Evolutionary conservation across 108 stramenopile genomes (phyloP), one percentile per base, ranked within the genome.

Genomic region (Bacterosira constricta): DNA sequence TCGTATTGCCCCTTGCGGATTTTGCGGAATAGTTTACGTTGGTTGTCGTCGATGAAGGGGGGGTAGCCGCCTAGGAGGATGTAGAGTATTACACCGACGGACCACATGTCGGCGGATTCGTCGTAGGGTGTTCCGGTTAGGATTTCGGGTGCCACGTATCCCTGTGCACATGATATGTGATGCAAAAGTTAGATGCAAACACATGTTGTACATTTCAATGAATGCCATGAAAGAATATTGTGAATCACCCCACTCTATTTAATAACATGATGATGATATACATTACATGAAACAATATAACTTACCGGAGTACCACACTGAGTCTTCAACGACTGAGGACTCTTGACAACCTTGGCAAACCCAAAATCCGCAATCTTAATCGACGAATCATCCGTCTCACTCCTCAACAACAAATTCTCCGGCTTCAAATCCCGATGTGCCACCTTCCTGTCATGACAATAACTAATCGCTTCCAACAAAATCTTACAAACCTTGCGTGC

Each of bases 321-420:
- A 4, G 94, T 96, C 25, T 76, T 82, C 34, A 97, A 81, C 21
- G 77, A 90, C 38, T 83, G 77, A 42, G 80, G 76, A 26, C 80
- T 74, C 47, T 80, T 71, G 0, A 92, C 83, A 58, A 86, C 81
- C 75, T 97, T 93, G 17, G 98, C 97, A 66, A 98, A 97, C 25
- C 99, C 99, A 83, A 99, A 99, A 80, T 99, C 99, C 7, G 96
- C 96, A 71, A 99, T 88, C 81, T 99, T 99, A 53, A 99, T 89
- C 1, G 77, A 52, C 12, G 91, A 88, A 67, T 99, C 97, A 55
- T 98, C 94, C 26, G 82, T 58, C 46, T 72, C 82, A 60, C 81
- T 85, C 61, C 82, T 63, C 45, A 97, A 83, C 60, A 98, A 76
- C 15, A 98, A 80, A 82, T 98, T 98, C 83, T 98, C 97, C 11